These are phyloP conservation scores for Monotropa hypopitys DNA, from an alignment of 179 eudicot species.

Conservation along the genomic window DNA sequence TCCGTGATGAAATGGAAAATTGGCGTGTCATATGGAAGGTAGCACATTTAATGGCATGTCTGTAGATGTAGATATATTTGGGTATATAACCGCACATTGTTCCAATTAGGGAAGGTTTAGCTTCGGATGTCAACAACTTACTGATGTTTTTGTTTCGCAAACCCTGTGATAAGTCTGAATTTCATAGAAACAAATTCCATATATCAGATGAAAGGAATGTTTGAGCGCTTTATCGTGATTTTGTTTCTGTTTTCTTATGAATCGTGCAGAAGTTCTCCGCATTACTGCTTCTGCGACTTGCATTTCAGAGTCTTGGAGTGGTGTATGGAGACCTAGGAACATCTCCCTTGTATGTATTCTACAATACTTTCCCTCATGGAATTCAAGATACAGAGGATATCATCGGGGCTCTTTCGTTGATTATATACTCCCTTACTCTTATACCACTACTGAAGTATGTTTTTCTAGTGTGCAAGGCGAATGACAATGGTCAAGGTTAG, in stretches of 20 bases:
- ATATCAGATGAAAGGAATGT: neutral
- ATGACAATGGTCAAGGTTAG: constrained; percentile 95
- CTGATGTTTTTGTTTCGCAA: neutral
- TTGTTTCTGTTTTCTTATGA: neutral
- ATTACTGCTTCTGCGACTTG: constrained; percentile 58
- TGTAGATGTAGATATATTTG: neutral
- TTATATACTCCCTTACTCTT: constrained; percentile 87
- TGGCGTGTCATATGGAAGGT: neutral
- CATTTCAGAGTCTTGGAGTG: constrained; percentile 95
- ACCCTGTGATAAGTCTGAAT: neutral
- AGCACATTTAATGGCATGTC: neutral
- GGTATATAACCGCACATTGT: neutral
- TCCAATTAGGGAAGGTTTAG: neutral
- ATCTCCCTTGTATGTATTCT: constrained; percentile 94
- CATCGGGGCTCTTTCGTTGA: constrained; percentile 87
- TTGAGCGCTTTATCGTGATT: neutral
- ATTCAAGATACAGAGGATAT: constrained; percentile 63
- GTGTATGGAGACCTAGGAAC: constrained; percentile 98
- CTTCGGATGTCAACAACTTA: neutral
- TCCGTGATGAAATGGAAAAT: constrained; percentile 1
- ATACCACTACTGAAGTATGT: constrained; percentile 86
- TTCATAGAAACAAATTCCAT: neutral
- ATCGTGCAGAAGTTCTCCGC: constrained; percentile 71
- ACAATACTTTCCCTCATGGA: constrained; percentile 78
- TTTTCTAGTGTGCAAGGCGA: constrained; percentile 86